Conservation (phyloP, 345 rosid species). For the Ceriops tagal region DNA sequence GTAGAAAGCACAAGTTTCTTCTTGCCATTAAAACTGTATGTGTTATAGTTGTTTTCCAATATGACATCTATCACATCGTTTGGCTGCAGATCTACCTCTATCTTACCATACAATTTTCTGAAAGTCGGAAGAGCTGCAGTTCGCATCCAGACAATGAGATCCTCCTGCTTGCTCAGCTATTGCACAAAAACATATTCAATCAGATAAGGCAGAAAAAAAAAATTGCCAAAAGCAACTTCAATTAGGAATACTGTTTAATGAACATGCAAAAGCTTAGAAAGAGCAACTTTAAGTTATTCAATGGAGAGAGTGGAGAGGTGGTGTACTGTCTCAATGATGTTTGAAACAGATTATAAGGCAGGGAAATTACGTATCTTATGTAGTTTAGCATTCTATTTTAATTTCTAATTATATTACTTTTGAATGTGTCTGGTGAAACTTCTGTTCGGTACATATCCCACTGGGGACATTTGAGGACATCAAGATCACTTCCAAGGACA, state of each 20-base stretch:
- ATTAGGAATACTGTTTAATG: not conserved
- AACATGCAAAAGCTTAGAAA: not conserved
- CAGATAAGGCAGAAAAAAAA: slow-evolving; percentile 14
- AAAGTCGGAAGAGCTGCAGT: slow-evolving; percentile 98
- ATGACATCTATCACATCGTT: slow-evolving; percentile 51
- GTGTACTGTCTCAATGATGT: slow-evolving; percentile 3
- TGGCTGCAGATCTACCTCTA: slow-evolving; percentile 65
- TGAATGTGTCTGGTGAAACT: too few species aligned
- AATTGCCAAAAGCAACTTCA: slow-evolving; percentile 4
- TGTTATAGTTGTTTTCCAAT: slow-evolving; percentile 76
- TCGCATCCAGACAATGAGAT: slow-evolving; percentile 97
- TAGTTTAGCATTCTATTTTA: too few species aligned
- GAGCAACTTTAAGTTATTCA: not conserved
- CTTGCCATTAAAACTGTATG: slow-evolving; percentile 89
- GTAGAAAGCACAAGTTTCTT: slow-evolving; percentile 96
- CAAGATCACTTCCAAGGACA: too few species aligned
- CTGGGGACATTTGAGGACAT: too few species aligned
- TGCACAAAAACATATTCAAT: slow-evolving; percentile 18
- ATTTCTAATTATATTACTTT: too few species aligned
- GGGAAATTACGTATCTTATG: too few species aligned
- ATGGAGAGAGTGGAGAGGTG: too few species aligned
- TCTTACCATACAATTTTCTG: slow-evolving; percentile 91
- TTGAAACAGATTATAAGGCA: not conserved
- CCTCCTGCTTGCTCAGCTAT: slow-evolving; percentile 91
- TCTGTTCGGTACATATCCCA: not conserved